Evolutionary conservation across 176 grass and related monocot species (phyloP), one percentile per base, ranked within the genome.

Genomic region (Miscanthus lutarioriparius): DNA sequence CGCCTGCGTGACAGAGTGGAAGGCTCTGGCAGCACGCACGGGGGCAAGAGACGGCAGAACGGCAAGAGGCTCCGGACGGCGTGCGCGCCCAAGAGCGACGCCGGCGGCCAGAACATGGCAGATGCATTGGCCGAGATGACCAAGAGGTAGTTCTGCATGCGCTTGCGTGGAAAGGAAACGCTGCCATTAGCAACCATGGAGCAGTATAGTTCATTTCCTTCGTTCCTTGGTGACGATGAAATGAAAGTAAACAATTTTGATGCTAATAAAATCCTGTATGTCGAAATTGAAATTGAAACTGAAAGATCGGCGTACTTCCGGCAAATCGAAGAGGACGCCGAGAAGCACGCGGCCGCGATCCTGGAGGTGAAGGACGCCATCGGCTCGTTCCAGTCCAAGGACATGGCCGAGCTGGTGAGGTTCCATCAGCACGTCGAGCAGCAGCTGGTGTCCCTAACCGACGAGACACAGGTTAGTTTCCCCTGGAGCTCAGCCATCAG

Each of bases 111-210:
- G 63, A 86, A 86, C 45, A 94, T 94, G 89, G 92, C 92, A 30
- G 92, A 94, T 61, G 89, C 92, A 30, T 79, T 89, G 72, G 92
- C 92, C 27, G 92, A 94, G 86, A 94, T 94, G 76, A 85, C 84
- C 43, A 91, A 85, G 67, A 94, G 89, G 92, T 89, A 76, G 4
- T 25, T 4, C 56, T 25, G 22, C 22, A 22, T 51, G 10, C 4
- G 54, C n/a, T n/a, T n/a, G n/a, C n/a, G n/a, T n/a, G n/a, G n/a
- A n/a, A n/a, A n/a, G n/a, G n/a, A n/a, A n/a, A 30, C 28, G 28
- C 53, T 58, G 8, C 27, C 45, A 10, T 38, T 78, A 10, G 36
- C 37, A 58, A 26, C 22, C 39, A 41, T 3, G 25, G 75, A 77
- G 27, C 10, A 14, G 22, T 27, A 2, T 23, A 58, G n/a, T 0